Base-by-base conservation (phyloP, 352 stramenopile genomes). In the Phytophthora kernoviae region DNA sequence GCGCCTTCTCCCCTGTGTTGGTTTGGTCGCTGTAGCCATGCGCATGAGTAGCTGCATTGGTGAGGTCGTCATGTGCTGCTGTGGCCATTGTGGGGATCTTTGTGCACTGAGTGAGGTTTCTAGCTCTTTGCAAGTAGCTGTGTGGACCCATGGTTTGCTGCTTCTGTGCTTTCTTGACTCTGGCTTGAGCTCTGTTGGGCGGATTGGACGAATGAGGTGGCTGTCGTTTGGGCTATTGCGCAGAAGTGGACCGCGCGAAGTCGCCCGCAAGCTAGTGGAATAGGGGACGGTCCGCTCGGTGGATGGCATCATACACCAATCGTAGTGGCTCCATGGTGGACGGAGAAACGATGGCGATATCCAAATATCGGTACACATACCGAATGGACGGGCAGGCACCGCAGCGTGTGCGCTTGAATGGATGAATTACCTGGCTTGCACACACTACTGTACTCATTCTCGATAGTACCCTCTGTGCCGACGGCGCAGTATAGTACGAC, bases 1-100 rank as follows among this genome's bases (percentile, higher is more conserved):
- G 22, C 46, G 5, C 32, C 34, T 37, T 47, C 45, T 53, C 6
- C 6, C 6, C 24, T 30, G 24, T 30, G 24, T 76, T 70, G 68
- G 24, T 6, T 30, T 6, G 3, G 24, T 30, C 24, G 24, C 6
- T 7, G 24, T 3, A 30, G 24, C 24, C 24, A 30, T 30, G 3
- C 24, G 24, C 24, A 30, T 30, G 3, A 6, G 24, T 30, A 30
- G 24, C 6, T 30, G 24, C 24, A 30, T 6, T 30, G 24, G 24
- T 3, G 24, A 30, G 24, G 6, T 6, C 24, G 24, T 30, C 24
- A 6, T 30, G 3, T 30, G 24, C 3, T 30, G 37, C 0, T 17
- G n/a, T 8, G n/a, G 37, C 37, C 3, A 9, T 21, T 43, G 37
- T 15, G 9, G 37, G 2, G 18, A 14, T 2, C 1, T 18, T 8